phyloP scores from a whole-genome alignment of 306 rosid genomes.

The Quillaja saponaria region DNA sequence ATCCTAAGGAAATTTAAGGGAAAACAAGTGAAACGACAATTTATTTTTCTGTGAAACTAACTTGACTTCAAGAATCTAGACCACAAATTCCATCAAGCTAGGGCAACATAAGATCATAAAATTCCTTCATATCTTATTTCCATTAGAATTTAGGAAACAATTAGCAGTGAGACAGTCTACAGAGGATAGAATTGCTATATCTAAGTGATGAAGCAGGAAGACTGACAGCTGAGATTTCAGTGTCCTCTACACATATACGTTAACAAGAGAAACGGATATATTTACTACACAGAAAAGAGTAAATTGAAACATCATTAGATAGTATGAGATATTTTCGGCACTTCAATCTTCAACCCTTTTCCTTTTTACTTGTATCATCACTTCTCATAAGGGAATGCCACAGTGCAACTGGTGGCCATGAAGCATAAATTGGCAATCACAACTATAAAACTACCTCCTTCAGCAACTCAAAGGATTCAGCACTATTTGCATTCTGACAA shows the following conservation, averaged over 20 bases:
- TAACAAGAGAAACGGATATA: neutral
- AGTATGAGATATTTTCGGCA: constrained; percentile 17
- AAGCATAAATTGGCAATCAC: constrained; percentile 29
- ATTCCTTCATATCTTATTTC: neutral
- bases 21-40: constrained; percentile 1
- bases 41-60: constrained; percentile 4
- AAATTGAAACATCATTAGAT: constrained; percentile 14
- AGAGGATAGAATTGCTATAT: too few species aligned
- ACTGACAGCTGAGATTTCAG: neutral
- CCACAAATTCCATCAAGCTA: neutral
- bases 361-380: neutral
- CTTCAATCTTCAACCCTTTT: constrained; percentile 17
- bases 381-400: constrained; percentile 16
- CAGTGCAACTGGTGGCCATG: constrained; percentile 13
- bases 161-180: neutral
- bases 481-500: constrained; percentile 75
- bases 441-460: constrained; percentile 70
- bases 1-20: constrained; percentile 15
- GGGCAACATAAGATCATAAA: neutral
- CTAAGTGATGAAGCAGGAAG: too few species aligned
- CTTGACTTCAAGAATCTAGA: constrained; percentile 11
- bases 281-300: neutral
- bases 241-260: neutral
- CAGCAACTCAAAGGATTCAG: constrained; percentile 77
- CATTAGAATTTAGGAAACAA: neutral